Evolutionary conservation across 2,329 filamentous ascomycete species (phyloP).

Genomic region (Sarocladiaceae sp.): DNA sequence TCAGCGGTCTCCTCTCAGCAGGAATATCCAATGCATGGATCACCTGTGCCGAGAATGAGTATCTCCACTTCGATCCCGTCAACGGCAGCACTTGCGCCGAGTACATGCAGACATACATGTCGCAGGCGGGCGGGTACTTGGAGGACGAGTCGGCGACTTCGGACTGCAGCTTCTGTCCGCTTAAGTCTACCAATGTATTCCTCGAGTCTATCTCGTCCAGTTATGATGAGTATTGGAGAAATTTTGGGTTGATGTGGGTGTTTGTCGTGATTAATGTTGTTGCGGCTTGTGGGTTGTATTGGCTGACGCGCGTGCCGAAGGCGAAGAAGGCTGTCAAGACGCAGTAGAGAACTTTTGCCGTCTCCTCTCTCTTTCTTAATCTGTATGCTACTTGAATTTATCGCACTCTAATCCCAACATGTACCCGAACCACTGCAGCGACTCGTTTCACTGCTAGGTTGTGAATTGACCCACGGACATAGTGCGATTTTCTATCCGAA

Average conservation of each 20-base stretch:
- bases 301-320: slow-evolving; percentile 38
- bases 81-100: background rate
- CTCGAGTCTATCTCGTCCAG: slow-evolving; percentile 5
- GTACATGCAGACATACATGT: background rate
- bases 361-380: no score
- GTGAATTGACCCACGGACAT: no score
- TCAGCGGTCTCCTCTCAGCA: slow-evolving; percentile 39
- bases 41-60: background rate
- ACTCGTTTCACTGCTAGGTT: no score
- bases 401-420: no score
- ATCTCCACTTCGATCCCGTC: background rate
- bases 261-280: background rate
- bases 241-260: background rate
- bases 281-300: slow-evolving; percentile 31
- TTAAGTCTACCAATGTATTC: background rate
- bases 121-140: background rate
- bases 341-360: no score
- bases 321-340: slow-evolving; percentile 20
- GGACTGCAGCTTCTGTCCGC: background rate
- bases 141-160: background rate
- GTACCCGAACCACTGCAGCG: no score
- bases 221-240: background rate
- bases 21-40: background rate
- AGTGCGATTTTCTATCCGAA: no score
- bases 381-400: no score